Evolutionary conservation across 805 yeast genomes (phyloP).

Genomic region (Cyberlindnera mrakii): DNA sequence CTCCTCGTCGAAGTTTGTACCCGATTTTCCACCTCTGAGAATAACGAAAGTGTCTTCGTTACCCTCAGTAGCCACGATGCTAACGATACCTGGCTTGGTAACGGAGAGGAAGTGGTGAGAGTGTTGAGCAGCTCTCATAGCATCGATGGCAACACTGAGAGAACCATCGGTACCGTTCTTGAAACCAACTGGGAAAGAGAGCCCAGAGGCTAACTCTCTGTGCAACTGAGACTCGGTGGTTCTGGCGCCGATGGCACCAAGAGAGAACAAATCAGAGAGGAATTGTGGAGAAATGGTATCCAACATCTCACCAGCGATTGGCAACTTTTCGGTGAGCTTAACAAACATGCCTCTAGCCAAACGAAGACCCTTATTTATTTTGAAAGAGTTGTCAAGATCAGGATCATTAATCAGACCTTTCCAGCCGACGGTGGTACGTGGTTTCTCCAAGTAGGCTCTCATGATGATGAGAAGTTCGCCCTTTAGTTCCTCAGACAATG

Average conservation of each 20-base stretch:
- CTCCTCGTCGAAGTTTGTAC: conserved; percentile 82
- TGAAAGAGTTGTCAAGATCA: conserved; percentile 86
- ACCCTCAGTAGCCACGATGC: conserved; percentile 94
- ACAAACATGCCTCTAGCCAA: conserved; percentile 83
- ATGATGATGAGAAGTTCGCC: conserved; percentile 80
- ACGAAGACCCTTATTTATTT: conserved; percentile 90
- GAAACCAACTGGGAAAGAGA: conserved; percentile 97
- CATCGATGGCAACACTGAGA: conserved; percentile 90
- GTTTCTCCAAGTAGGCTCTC: conserved; percentile 98
- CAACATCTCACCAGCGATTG: conserved; percentile 96
- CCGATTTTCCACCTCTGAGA: conserved; percentile 91
- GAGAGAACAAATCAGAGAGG: conserved; percentile 84
- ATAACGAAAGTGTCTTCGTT: conserved; percentile 86
- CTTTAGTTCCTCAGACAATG: conserved; percentile 53
- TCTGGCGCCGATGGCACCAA: conserved; percentile 99
- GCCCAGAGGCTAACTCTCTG: conserved; percentile 93
- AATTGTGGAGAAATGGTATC: conserved; percentile 97
- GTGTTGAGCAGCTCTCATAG: conserved; percentile 84
- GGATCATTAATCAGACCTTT: conserved; percentile 97
- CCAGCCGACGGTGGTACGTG: conserved; percentile 99
- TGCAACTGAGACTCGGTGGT: conserved; percentile 97
- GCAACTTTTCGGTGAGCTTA: conserved; percentile 74
- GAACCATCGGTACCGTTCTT: conserved; percentile 98
- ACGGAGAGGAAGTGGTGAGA: conserved; percentile 94
- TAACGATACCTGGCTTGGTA: conserved; percentile 93